A percentile compares a stretch with the other conserved stretches of the same genome.
Evolutionary conservation across 2,329 filamentous ascomycete genomes (phyloP).

Genomic region (Aspergillus pseudoviridinutans): DNA sequence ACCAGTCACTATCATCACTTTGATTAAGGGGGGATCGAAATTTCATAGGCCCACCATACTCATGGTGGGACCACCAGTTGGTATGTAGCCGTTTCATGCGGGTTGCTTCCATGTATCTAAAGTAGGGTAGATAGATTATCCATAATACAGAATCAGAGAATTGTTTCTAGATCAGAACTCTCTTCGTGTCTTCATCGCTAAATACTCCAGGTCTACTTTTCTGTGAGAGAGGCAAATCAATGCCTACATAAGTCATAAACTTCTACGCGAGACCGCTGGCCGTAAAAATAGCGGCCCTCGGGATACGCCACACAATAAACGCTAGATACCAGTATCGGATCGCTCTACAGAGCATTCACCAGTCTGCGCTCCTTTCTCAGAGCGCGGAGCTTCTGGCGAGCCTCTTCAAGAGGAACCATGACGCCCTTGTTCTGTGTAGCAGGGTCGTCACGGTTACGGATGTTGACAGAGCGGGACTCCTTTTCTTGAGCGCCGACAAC

Average conservation of each 20-base stretch:
- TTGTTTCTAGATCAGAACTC: background rate
- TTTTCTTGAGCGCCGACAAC: conserved; percentile 62
- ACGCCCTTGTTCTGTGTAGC: conserved; percentile 60
- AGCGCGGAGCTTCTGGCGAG: conserved; percentile 49
- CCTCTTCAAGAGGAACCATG: conserved; percentile 58
- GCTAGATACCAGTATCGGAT: background rate
- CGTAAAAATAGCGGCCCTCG: conserved; percentile 3
- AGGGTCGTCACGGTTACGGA: conserved; percentile 61
- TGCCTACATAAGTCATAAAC: conserved; percentile 1
- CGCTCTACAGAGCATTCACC: conserved; percentile 36
- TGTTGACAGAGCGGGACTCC: conserved; percentile 57
- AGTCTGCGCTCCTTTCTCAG: conserved; percentile 45
- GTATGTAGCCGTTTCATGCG: no score
- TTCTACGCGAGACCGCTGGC: background rate
- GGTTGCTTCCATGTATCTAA: background rate
- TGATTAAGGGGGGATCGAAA: background rate
- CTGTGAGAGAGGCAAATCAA: background rate
- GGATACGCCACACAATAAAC: conserved; percentile 12
- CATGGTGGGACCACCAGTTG: background rate
- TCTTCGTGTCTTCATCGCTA: conserved; percentile 4
- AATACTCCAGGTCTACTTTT: background rate
- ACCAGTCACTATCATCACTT: background rate
- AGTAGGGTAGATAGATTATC: no score
- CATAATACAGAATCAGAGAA: background rate
- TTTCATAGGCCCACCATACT: background rate